Conservation (phyloP, 192 early-diverging fungal species). For the Chytriomyces sp. region DNA sequence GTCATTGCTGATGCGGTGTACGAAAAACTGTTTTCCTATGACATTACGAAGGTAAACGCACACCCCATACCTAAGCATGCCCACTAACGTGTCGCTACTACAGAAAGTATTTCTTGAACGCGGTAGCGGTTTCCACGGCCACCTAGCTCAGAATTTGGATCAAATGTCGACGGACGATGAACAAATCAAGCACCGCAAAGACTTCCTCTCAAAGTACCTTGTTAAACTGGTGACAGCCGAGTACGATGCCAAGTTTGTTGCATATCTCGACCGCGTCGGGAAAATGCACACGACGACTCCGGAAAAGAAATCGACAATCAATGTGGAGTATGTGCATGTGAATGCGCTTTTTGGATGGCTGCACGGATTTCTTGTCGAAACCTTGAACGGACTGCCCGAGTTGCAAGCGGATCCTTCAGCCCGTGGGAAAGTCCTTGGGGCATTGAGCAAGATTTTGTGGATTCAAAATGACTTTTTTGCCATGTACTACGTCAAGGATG, state of each 20-base stretch:
- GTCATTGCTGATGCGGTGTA: slow-evolving; percentile 81
- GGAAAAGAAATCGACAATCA: slow-evolving; percentile 75
- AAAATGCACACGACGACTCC: slow-evolving; percentile 76
- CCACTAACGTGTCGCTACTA: no score
- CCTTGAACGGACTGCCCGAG: slow-evolving; percentile 54
- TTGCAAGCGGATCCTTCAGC: slow-evolving; percentile 29
- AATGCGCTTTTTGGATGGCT: slow-evolving; percentile 76
- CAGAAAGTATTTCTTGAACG: slow-evolving; percentile 65
- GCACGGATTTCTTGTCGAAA: slow-evolving; percentile 54
- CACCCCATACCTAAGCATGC: no score
- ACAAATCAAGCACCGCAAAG: slow-evolving; percentile 81
- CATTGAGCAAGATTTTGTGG: slow-evolving; percentile 83
- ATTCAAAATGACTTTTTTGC: slow-evolving; percentile 84
- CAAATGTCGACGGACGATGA: slow-evolving; percentile 62
- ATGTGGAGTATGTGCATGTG: slow-evolving; percentile 82
- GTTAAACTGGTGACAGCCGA: slow-evolving; percentile 65
- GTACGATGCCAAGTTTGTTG: slow-evolving; percentile 56
- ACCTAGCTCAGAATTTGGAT: slow-evolving; percentile 41
- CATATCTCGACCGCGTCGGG: slow-evolving; percentile 82
- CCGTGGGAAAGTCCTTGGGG: slow-evolving; percentile 42
- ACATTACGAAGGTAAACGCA: slow-evolving; percentile 67
- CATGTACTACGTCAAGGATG: slow-evolving; percentile 73
- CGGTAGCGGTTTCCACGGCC: slow-evolving; percentile 66
- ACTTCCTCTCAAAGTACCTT: slow-evolving; percentile 70
- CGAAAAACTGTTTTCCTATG: slow-evolving; percentile 68